These are phyloP conservation scores for Termitomyces sp. DNA, from an alignment of 768 basidiomycete genomes.

Conservation along the genomic window DNA sequence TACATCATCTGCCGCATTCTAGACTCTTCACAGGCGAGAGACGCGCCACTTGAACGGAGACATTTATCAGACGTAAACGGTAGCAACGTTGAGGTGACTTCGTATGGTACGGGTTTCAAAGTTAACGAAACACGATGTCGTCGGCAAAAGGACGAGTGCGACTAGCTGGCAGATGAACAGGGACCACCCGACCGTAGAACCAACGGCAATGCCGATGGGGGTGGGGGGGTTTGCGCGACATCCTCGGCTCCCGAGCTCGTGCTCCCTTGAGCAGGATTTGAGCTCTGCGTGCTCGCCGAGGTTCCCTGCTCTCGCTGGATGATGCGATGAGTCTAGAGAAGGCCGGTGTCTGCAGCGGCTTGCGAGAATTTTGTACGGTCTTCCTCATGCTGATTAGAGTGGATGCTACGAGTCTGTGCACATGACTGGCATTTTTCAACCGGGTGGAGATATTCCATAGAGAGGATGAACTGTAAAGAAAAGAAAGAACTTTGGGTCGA, in stretches of 20 bases:
- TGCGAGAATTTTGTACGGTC: not conserved
- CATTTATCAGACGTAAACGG: not conserved
- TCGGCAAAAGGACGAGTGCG: not conserved
- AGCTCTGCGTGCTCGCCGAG: not conserved
- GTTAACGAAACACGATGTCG: not conserved
- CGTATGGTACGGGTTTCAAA: not conserved
- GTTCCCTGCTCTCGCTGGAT: not conserved
- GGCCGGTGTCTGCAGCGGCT: not conserved
- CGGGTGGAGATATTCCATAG: not conserved
- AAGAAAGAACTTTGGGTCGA: not conserved
- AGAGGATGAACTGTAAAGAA: not conserved
- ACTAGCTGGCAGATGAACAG: too few relatives aligned
- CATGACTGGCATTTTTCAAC: not conserved
- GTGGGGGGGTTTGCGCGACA: not conserved
- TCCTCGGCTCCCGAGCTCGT: not conserved
- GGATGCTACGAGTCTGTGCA: not conserved
- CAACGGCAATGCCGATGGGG: not conserved
- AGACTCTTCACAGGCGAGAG: not conserved
- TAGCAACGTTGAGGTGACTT: not conserved
- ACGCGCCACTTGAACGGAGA: too few relatives aligned
- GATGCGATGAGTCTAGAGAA: not conserved
- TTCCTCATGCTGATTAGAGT: not conserved
- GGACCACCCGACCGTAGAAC: too few relatives aligned
- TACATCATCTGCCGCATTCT: not conserved
- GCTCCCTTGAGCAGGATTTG: not conserved